Base-by-base conservation (phyloP, 2,329 filamentous ascomycete species). In the Fusarium pseudograminearum region DNA sequence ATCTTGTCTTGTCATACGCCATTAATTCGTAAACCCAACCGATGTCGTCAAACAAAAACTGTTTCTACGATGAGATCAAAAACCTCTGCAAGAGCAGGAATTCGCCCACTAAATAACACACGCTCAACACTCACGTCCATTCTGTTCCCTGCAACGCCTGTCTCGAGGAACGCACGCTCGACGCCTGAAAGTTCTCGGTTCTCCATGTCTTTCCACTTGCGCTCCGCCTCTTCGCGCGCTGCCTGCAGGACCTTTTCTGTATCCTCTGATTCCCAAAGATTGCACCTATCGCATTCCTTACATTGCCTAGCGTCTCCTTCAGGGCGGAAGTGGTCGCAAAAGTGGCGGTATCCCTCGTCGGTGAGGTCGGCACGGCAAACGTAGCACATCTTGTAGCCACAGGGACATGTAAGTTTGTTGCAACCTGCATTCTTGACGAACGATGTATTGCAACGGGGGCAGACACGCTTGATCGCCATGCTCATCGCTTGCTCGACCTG, bases 331-430 rank as follows among this genome's bases (percentile, higher is more conserved):
- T 98, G 96, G 77, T 97, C 92, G 78, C 96, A 99, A 76, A 98
- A 99, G 80, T 99, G 96, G 40, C 89, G 86, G 79, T 99, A 98
- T 1, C 95, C 94, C 77, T 94, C 91, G 51, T 87, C 83, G 58
- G 84, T 83, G 47, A 91, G 88, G 74, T 93, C 90, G 72, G 91
- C 91, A 41, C 96, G 92, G 79, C 96, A 99, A 47, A 98, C 89
- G 76, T 99, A 99, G 79, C 96, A 99, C 95, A 98, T 98, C 73
- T 92, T 91, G 81, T 98, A 98, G 11, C 96, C 96, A 80, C 96
- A 99, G 18, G 94, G 90, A 77, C 96, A 98, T 8, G 93, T 95
- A 41, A 99, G 86, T 82, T 98, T 98, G 84, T 99, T 99, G 86
- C 96, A 99, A 74, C 96, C 96, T 28, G 91, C 90, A 9, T 90